phyloP scores from a whole-genome alignment of 73 alveolate genomes.

The Uronychia binucleata region DNA sequence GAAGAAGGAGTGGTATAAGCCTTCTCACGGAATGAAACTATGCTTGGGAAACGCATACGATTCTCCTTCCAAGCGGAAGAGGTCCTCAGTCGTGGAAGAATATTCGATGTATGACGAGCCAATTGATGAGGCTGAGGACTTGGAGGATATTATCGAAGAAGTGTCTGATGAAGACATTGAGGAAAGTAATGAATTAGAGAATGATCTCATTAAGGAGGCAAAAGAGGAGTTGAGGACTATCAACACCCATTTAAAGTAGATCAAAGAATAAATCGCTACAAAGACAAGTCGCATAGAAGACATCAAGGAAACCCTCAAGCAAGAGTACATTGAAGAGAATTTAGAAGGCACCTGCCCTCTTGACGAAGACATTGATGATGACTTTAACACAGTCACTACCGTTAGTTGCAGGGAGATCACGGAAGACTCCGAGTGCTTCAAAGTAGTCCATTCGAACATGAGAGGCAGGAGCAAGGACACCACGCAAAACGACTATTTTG shows the following conservation, averaged over 20 bases:
- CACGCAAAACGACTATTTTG: not conserved
- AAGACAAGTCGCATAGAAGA: slow-evolving; percentile 40
- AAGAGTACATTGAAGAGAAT: not conserved
- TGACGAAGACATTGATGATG: not conserved
- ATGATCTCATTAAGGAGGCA: slow-evolving; percentile 10
- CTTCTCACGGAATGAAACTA: slow-evolving; percentile 49
- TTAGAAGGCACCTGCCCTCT: not conserved
- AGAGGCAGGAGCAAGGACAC: slow-evolving; percentile 19
- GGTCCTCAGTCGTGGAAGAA: slow-evolving; percentile 20
- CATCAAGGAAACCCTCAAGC: slow-evolving; percentile 33
- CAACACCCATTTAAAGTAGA: slow-evolving; percentile 15
- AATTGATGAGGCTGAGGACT: not conserved
- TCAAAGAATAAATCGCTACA: slow-evolving; percentile 11
- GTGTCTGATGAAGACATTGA: not conserved
- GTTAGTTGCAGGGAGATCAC: not conserved
- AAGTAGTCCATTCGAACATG: slow-evolving; percentile 18
- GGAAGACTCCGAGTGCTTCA: not conserved
- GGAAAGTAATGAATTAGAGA: not conserved
- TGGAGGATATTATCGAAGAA: not conserved
- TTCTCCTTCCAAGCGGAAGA: not conserved
- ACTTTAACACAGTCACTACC: not conserved
- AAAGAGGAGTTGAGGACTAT: slow-evolving; percentile 36
- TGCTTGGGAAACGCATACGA: slow-evolving; percentile 14
- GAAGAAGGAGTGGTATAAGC: slow-evolving; percentile 49
- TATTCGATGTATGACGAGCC: slow-evolving; percentile 28